Percentiles rank a stretch among this genome's conserved stretches.
Evolutionary conservation across 2,329 filamentous ascomycete genomes (phyloP).

Genomic region (Parascedosporium putredinis): DNA sequence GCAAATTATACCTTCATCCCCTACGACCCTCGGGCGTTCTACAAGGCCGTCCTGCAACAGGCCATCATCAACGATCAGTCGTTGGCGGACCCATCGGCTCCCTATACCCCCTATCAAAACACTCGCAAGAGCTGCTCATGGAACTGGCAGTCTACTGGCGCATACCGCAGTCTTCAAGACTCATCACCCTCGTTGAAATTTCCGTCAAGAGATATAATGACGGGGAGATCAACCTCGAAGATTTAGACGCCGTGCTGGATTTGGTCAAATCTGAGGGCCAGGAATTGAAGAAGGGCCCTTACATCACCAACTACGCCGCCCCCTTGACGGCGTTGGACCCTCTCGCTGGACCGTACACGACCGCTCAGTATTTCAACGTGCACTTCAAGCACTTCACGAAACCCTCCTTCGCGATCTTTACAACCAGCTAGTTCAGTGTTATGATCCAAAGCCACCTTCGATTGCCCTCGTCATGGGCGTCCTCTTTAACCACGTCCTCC

Average conservation of each 20-base stretch:
- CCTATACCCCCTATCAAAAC: slow-evolving; percentile 56
- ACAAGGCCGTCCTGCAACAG: slow-evolving; percentile 71
- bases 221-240: slow-evolving; percentile 69
- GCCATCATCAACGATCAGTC: slow-evolving; percentile 57
- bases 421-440: slow-evolving; percentile 77
- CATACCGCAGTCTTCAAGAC: slow-evolving; percentile 69
- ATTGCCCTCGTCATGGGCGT: slow-evolving; percentile 72
- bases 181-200: slow-evolving; percentile 76
- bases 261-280: slow-evolving; percentile 63
- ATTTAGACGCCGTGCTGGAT: slow-evolving; percentile 73
- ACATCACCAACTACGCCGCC: slow-evolving; percentile 39
- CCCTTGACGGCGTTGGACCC: slow-evolving; percentile 46
- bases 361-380: slow-evolving; percentile 60
- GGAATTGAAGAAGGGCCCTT: slow-evolving; percentile 53
- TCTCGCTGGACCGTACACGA: slow-evolving; percentile 59
- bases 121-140: slow-evolving; percentile 71
- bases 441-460: slow-evolving; percentile 75
- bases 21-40: slow-evolving; percentile 69
- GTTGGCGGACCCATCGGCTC: slow-evolving; percentile 40
- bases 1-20: slow-evolving; percentile 83
- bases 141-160: slow-evolving; percentile 86
- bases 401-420: slow-evolving; percentile 78
- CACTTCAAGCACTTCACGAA: slow-evolving; percentile 67
- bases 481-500: slow-evolving; percentile 70
- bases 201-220: slow-evolving; percentile 76